Conservation (phyloP, 768 basidiomycete genomes). For the Dendrothele bispora region DNA sequence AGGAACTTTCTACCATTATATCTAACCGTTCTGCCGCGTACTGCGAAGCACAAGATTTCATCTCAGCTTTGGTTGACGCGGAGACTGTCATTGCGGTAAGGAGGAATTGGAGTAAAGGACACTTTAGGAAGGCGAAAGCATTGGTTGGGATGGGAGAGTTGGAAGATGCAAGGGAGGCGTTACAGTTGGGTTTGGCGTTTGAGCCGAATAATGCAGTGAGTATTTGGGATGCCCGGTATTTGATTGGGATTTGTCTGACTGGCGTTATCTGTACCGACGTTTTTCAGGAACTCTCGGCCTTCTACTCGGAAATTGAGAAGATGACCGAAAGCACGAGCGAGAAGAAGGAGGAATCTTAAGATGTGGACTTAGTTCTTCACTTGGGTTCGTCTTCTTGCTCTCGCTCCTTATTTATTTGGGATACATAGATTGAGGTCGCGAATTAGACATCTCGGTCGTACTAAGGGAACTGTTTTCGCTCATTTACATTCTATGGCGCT, state of each 20-base stretch:
- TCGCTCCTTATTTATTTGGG: too few relatives aligned
- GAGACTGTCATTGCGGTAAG: conserved; percentile 86
- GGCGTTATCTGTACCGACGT: background rate
- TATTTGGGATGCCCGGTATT: background rate
- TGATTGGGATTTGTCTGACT: background rate
- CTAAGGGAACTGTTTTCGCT: too few relatives aligned
- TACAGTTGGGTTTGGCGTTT: conserved; percentile 82
- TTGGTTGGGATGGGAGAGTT: conserved; percentile 67
- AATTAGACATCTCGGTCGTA: too few relatives aligned
- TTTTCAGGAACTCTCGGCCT: conserved; percentile 1
- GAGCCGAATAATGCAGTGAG: conserved; percentile 57
- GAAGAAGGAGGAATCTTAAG: too few relatives aligned
- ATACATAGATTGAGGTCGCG: too few relatives aligned
- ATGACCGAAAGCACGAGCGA: background rate
- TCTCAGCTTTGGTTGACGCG: conserved; percentile 83
- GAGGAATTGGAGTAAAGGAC: conserved; percentile 91
- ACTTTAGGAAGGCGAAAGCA: conserved; percentile 92
- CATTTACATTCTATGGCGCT: too few relatives aligned
- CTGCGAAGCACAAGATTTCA: conserved; percentile 71
- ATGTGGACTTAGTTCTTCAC: too few relatives aligned
- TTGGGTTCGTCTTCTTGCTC: too few relatives aligned
- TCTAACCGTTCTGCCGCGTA: conserved; percentile 93
- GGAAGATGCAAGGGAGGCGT: conserved; percentile 78
- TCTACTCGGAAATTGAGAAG: background rate
- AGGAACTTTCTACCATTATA: conserved; percentile 87